These are phyloP conservation scores for Kwoniella shivajii DNA, from an alignment of 1,284 basidiomycete species.

Conservation along the genomic window DNA sequence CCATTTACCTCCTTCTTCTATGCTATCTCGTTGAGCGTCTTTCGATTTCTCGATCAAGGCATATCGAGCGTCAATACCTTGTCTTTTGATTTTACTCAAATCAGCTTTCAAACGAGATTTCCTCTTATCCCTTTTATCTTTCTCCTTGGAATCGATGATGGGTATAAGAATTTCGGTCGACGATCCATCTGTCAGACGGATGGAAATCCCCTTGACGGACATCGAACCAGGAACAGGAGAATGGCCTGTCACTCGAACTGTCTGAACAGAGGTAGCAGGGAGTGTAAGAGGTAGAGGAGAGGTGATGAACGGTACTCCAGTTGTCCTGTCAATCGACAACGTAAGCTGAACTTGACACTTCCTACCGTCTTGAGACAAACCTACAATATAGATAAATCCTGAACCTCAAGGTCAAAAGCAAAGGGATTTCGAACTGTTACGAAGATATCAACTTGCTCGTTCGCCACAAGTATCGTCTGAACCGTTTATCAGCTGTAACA, in stretches of 20 bases:
- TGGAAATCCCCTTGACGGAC: constrained; percentile 71
- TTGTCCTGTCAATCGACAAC: constrained; percentile 62
- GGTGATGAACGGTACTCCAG: constrained; percentile 74
- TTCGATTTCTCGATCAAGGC: constrained; percentile 3
- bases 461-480: constrained; percentile 72
- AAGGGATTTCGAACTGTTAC: constrained; percentile 89
- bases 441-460: constrained; percentile 77
- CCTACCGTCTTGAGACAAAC: constrained; percentile 18
- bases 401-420: constrained; percentile 83
- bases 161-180: constrained; percentile 75
- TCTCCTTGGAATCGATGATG: constrained; percentile 69
- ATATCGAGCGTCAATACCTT: constrained; percentile 38
- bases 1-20: constrained; percentile 25
- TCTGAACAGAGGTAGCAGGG: constrained; percentile 72
- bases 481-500: constrained; percentile 21
- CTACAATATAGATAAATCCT: constrained; percentile 77
- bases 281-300: constrained; percentile 64
- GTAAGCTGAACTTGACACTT: constrained; percentile 8
- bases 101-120: constrained; percentile 58
- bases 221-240: constrained; percentile 69
- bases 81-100: constrained; percentile 39
- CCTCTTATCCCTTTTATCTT: constrained; percentile 59
- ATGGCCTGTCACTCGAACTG: constrained; percentile 70
- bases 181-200: constrained; percentile 73
- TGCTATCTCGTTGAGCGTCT: background rate